A percentile compares a stretch with the other conserved stretches of the same genome.
These are phyloP conservation scores for Phytopythium mirpurense DNA, from an alignment of 352 stramenopile genomes.

Conservation along the genomic window DNA sequence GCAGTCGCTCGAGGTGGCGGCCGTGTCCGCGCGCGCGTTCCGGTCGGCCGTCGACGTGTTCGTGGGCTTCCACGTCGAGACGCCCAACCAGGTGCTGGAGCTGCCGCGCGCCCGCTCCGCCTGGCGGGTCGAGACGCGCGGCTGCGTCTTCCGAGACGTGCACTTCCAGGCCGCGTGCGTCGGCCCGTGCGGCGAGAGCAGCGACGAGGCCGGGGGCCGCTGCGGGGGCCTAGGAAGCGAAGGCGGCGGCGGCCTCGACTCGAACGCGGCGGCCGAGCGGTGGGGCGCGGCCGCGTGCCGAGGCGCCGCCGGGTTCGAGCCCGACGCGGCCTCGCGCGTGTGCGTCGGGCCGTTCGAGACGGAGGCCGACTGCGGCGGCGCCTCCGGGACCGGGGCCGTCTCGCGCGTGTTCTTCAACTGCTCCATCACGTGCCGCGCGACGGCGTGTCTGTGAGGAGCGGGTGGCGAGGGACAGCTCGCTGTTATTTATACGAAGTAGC, in stretches of 20 bases:
- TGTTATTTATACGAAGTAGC: too few species aligned
- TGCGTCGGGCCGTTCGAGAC: conserved; percentile 52
- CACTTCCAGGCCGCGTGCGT: conserved; percentile 43
- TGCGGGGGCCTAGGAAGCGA: too few species aligned
- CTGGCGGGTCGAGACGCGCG: conserved; percentile 62
- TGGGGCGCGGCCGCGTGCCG: conserved; percentile 19
- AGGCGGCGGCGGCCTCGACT: conserved; percentile 43
- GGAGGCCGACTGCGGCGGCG: conserved; percentile 39
- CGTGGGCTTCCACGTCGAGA: conserved; percentile 67
- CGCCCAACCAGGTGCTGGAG: conserved; percentile 61
- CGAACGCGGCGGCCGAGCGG: conserved; percentile 39
- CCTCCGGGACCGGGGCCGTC: conserved; percentile 11
- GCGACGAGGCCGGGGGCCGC: background rate
- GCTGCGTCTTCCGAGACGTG: conserved; percentile 41
- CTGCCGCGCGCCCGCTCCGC: conserved; percentile 30
- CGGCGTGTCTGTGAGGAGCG: background rate
- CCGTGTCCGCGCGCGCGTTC: conserved; percentile 42
- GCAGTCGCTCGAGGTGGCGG: conserved; percentile 42
- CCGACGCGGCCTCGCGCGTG: conserved; percentile 34
- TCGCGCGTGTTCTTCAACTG: conserved; percentile 63
- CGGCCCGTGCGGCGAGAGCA: conserved; percentile 27
- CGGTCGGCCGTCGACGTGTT: conserved; percentile 63
- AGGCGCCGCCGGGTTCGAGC: conserved; percentile 33
- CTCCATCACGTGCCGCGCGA: conserved; percentile 30
- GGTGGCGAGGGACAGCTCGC: background rate